phyloP scores from a whole-genome alignment of 2,329 filamentous ascomycete species.

The Penicillium concentricum region DNA sequence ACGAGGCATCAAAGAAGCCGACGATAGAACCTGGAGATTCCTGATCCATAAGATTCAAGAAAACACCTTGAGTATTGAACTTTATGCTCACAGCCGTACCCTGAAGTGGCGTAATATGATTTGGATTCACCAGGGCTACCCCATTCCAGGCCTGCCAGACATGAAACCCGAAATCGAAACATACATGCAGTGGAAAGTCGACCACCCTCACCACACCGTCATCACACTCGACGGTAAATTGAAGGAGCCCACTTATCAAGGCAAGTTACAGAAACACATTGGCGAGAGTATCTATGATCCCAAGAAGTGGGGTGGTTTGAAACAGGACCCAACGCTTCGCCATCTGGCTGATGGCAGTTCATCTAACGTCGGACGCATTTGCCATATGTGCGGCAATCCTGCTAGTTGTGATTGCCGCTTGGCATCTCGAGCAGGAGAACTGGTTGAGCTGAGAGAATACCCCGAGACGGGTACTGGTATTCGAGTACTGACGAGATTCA shows the following conservation, averaged over 20 bases:
- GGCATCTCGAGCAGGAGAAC: slow-evolving; percentile 10
- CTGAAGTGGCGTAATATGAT: slow-evolving; percentile 27
- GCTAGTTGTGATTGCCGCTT: slow-evolving; percentile 23
- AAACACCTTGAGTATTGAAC: slow-evolving; percentile 24
- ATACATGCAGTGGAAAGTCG: neutral
- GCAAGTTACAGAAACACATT: slow-evolving; percentile 1
- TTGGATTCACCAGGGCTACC: neutral
- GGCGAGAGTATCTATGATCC: neutral
- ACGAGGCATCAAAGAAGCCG: slow-evolving; percentile 2
- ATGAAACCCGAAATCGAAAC: neutral
- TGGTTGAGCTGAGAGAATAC: slow-evolving; percentile 35
- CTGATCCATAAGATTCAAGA: slow-evolving; percentile 16
- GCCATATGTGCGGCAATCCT: slow-evolving; percentile 17
- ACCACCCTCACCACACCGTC: slow-evolving; percentile 18
- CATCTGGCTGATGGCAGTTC: neutral
- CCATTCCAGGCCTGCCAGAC: neutral
- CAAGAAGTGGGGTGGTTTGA: neutral
- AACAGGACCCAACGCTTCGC: neutral
- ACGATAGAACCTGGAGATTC: slow-evolving; percentile 13
- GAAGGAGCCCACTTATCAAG: neutral
- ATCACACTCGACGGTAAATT: slow-evolving; percentile 1
- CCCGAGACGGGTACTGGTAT: slow-evolving; percentile 31
- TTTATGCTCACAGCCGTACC: slow-evolving; percentile 24
- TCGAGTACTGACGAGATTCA: slow-evolving; percentile 28
- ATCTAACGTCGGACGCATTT: slow-evolving; percentile 5